A percentile compares a stretch with the other conserved stretches of the same genome.
phyloP scores from a whole-genome alignment of 2,329 filamentous ascomycete genomes.

The Aspergillus sojae region DNA sequence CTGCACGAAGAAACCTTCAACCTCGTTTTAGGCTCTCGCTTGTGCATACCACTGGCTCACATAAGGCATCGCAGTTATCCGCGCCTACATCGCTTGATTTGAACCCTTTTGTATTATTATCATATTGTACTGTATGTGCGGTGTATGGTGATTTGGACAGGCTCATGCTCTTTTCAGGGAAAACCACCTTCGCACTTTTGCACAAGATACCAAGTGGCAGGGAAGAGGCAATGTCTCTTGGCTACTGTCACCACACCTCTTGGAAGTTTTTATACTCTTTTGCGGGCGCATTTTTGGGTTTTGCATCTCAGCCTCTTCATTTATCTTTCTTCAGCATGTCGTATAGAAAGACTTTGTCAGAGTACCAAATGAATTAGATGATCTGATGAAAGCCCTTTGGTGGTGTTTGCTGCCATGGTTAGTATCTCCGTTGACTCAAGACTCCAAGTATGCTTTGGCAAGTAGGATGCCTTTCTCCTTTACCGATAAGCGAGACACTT shows the following conservation, averaged over 20 bases:
- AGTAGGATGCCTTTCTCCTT: not conserved
- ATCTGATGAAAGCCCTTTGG: not conserved
- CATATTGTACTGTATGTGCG: constrained; percentile 22
- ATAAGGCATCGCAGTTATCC: not conserved
- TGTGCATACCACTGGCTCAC: not conserved
- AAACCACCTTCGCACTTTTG: not conserved
- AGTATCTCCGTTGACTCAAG: not conserved
- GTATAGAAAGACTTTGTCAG: not conserved
- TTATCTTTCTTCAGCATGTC: constrained; percentile 6
- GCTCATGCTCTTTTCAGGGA: not conserved
- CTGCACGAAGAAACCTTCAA: not conserved
- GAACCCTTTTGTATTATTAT: constrained; percentile 21
- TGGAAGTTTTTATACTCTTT: constrained; percentile 14
- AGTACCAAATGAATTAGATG: constrained; percentile 1
- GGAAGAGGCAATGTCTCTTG: not conserved
- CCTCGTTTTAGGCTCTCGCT: not conserved
- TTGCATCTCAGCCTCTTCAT: constrained; percentile 18
- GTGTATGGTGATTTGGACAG: constrained; percentile 9
- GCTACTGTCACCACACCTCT: not conserved
- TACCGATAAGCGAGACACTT: not conserved
- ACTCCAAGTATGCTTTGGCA: not conserved
- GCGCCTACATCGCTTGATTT: constrained; percentile 3
- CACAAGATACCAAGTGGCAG: constrained; percentile 3
- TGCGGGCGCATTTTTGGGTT: constrained; percentile 23
- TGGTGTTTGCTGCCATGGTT: not conserved